Percentiles rank a stretch among this genome's conserved stretches.
These are phyloP conservation scores for Botrytis deweyae DNA, from an alignment of 2,329 filamentous ascomycete genomes.

Conservation along the genomic window DNA sequence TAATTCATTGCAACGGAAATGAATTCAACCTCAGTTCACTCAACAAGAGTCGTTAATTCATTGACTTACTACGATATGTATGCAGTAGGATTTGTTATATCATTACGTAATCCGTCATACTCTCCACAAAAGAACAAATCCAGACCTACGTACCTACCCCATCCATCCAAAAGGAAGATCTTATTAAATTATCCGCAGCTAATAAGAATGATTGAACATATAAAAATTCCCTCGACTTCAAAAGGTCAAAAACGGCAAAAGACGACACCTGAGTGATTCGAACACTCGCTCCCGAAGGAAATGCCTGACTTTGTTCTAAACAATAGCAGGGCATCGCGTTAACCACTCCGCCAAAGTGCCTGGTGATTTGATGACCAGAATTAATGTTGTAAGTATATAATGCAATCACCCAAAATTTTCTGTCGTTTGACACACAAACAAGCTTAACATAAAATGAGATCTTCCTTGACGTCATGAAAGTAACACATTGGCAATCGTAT, in stretches of 20 bases:
- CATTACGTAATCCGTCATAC: neutral
- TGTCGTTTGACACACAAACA: neutral
- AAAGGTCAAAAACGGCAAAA: constrained; percentile 6
- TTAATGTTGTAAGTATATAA: neutral
- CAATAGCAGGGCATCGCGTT: constrained; percentile 35
- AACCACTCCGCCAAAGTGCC: constrained; percentile 32
- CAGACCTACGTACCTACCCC: neutral
- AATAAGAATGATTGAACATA: neutral
- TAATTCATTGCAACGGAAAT: neutral
- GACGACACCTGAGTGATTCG: constrained; percentile 44
- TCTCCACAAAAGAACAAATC: neutral
- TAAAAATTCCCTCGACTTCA: neutral
- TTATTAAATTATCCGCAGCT: neutral
- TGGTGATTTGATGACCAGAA: neutral
- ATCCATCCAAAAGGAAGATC: neutral
- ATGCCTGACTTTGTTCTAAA: constrained; percentile 32
- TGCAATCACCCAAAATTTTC: rapidly evolving
- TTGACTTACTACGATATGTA: no score
- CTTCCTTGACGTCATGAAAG: neutral
- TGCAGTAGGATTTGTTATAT: neutral
- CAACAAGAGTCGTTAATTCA: neutral
- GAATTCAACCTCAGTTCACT: neutral
- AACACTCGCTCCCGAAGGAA: constrained; percentile 46
- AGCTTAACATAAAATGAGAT: neutral
- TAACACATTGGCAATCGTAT: neutral